Evolutionary conservation across 1,139 yeast species (phyloP).

Genomic region (Waltiozyma sp.): DNA sequence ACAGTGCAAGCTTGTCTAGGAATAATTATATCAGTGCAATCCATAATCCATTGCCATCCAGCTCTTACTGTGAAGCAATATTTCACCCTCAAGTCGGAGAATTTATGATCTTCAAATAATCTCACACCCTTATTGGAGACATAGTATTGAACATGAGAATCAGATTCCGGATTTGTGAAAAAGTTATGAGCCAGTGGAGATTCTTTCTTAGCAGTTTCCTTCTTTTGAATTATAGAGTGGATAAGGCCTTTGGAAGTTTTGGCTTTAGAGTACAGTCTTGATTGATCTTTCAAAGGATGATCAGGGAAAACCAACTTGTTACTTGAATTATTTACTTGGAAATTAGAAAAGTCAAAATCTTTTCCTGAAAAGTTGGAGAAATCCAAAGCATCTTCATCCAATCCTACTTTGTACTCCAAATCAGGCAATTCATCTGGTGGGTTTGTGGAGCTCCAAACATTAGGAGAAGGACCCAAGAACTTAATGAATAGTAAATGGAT

Average conservation of each 20-base stretch:
- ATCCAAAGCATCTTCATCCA: slow-evolving; percentile 19
- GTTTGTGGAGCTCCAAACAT: slow-evolving; percentile 53
- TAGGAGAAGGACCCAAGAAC: slow-evolving; percentile 58
- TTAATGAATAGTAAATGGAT: slow-evolving; percentile 53
- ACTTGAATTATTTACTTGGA: not conserved
- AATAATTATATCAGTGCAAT: slow-evolving; percentile 66
- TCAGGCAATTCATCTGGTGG: slow-evolving; percentile 31
- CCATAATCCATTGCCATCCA: slow-evolving; percentile 78
- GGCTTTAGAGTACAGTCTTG: not conserved
- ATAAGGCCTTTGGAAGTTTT: not conserved
- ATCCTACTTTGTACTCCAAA: slow-evolving; percentile 20
- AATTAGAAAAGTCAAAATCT: not conserved
- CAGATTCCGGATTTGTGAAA: slow-evolving; percentile 85
- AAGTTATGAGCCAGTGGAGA: slow-evolving; percentile 72
- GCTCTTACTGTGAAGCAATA: slow-evolving; percentile 67
- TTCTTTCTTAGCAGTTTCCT: slow-evolving; percentile 9
- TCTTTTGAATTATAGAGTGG: not conserved
- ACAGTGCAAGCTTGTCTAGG: slow-evolving; percentile 51
- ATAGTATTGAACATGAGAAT: slow-evolving; percentile 70
- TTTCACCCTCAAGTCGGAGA: slow-evolving; percentile 24
- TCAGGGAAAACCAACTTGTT: not conserved
- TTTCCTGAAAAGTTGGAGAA: slow-evolving; percentile 9
- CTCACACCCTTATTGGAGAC: slow-evolving; percentile 60
- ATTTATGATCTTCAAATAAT: slow-evolving; percentile 32
- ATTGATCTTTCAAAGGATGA: not conserved